Percentiles rank a stretch among this genome's conserved stretches.
Conservation (phyloP, 2,329 filamentous ascomycete species). For the Claviceps africana region DNA sequence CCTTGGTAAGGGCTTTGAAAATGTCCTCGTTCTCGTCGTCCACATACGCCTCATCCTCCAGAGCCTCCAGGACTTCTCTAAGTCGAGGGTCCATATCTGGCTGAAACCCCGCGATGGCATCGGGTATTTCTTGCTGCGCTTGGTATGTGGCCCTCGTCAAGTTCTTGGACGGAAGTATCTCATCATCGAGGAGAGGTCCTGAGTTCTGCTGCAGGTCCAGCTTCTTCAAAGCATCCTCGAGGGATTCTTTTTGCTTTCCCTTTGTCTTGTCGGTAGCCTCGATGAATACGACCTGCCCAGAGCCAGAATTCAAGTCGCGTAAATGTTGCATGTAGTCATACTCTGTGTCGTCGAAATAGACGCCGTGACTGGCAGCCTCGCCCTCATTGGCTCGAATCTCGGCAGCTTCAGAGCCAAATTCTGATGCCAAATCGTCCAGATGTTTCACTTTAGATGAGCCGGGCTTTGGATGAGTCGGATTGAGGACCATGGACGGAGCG, state of each 20-base stretch:
- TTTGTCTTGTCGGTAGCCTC: conserved; percentile 62
- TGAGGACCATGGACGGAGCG: conserved; percentile 82
- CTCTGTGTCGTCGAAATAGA: conserved; percentile 87
- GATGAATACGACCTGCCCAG: conserved; percentile 67
- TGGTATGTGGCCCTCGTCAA: conserved; percentile 69
- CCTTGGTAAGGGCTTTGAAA: conserved; percentile 58
- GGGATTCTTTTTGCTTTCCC: conserved; percentile 57
- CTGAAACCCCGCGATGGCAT: conserved; percentile 84
- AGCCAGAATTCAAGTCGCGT: conserved; percentile 63
- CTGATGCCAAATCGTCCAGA: conserved; percentile 59
- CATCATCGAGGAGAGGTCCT: conserved; percentile 52
- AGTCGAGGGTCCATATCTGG: conserved; percentile 94
- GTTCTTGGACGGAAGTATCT: conserved; percentile 68
- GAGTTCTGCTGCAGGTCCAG: conserved; percentile 41
- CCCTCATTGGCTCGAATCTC: conserved; percentile 78
- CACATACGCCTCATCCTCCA: conserved; percentile 92
- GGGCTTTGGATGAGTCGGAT: conserved; percentile 41
- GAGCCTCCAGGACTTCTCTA: conserved; percentile 78
- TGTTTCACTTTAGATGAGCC: conserved; percentile 40
- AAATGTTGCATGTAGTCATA: conserved; percentile 99
- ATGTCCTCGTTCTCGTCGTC: conserved; percentile 78
- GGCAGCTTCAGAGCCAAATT: conserved; percentile 54
- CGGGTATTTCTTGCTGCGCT: conserved; percentile 82
- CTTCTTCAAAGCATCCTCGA: conserved; percentile 70
- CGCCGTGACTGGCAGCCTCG: conserved; percentile 83